Evolutionary conservation across 371 early-diverging fungal genomes (phyloP), one percentile per base, ranked within the genome.

Genomic region (Actinomortierella wolfii): DNA sequence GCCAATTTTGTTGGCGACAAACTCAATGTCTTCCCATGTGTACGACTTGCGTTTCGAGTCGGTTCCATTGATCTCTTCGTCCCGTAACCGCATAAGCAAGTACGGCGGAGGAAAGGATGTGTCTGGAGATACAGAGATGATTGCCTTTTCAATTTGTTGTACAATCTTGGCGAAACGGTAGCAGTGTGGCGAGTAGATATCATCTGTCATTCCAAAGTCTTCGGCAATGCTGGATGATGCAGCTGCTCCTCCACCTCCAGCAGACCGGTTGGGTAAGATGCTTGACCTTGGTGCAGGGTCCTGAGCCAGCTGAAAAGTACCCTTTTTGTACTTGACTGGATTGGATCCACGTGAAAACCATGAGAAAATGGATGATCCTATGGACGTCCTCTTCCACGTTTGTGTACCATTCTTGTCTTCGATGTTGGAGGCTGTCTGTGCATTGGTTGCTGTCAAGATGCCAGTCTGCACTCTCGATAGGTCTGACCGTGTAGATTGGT

Each of bases 71-170:
- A 70, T 67, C 43, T 89, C 86, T 46, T 89, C 86, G 20, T 78
- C 74, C 40, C 80, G 76, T 7, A 89, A 63, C 20, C 84, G 77
- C 13, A 79, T 49, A 18, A 90, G 55, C 17, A 89, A 51, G 58
- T 76, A 69, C 0, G 90, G 90, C 0, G 80, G 81, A 6, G 85
- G 78, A 57, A 84, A 87, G 17, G 56, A 54, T 3, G 86, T 82
- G 28, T 76, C 79, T 11, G 89, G 88, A 14, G 89, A 87, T 4
- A 84, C 76, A 2, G 88, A 87, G 1, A 89, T 75, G 11, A 76
- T 59, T 2, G 86, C 77, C 25, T 78, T 67, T 52, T 86, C 79
- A 9, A 87, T 76, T 29, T 79, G 80, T n/a, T 65, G 57, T 29
- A 83, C 42, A 23, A 78, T 66, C 53, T 77, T 61, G 61, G 81